Evolutionary conservation across 176 grass and related monocot genomes (phyloP).

Genomic region (Olyra latifolia): DNA sequence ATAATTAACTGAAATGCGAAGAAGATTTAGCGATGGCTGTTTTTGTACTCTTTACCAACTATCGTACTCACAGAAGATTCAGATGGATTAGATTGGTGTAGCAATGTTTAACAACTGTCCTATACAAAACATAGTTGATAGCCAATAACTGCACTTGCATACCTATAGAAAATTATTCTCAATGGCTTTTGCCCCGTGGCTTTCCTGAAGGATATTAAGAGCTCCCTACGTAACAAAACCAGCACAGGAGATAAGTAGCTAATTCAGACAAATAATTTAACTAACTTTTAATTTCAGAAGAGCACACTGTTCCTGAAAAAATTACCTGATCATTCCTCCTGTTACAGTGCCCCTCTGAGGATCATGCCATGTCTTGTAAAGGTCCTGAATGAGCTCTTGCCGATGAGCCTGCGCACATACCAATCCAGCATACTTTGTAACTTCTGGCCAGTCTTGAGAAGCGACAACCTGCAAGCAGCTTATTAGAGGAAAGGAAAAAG

Average conservation of each 20-base stretch:
- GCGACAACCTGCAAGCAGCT: constrained; percentile 55
- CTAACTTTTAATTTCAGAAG: neutral
- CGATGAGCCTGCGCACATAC: constrained; percentile 68
- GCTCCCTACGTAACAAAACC: constrained; percentile 61
- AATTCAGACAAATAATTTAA: neutral
- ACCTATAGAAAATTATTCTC: constrained; percentile 99
- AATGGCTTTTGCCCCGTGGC: constrained; percentile 94
- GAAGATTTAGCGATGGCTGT: neutral
- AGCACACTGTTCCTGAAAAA: neutral
- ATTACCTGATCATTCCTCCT: constrained; percentile 69
- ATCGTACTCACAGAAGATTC: constrained; percentile 44
- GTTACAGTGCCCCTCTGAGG: constrained; percentile 76
- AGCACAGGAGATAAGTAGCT: neutral
- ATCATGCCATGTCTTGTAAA: constrained; percentile 98
- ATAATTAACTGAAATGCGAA: constrained; percentile 1
- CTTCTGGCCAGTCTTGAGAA: constrained; percentile 79
- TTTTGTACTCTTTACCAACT: neutral
- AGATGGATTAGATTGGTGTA: neutral
- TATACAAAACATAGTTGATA: neutral
- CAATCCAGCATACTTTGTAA: constrained; percentile 69
- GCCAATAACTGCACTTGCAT: neutral
- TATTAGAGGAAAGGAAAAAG: constrained; percentile 15
- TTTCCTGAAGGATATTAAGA: constrained; percentile 96
- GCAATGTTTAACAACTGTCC: neutral
- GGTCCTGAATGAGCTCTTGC: constrained; percentile 84